Evolutionary conservation across 2,329 filamentous ascomycete genomes (phyloP).

Genomic region (Aaosphaeria pasadenensis): DNA sequence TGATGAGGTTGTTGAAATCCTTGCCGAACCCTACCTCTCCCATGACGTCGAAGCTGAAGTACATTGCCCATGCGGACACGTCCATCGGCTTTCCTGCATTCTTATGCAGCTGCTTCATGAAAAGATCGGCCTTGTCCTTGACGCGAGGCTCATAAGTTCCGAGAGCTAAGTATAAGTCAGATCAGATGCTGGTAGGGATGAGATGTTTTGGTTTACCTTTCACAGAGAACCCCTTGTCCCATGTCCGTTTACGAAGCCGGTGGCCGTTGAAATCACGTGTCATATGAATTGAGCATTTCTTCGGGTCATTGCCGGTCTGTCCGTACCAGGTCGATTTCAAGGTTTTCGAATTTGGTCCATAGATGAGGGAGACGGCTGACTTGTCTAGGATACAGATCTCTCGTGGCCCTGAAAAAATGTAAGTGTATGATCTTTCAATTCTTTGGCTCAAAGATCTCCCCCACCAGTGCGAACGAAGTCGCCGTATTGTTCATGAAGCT

Average conservation of each 20-base stretch:
- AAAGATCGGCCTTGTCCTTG: slow-evolving; percentile 18
- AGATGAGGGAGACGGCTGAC: slow-evolving; percentile 16
- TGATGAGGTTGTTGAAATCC: slow-evolving; percentile 20
- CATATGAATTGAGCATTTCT: slow-evolving; percentile 18
- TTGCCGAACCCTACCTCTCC: slow-evolving; percentile 25
- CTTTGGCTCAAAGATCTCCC: background rate
- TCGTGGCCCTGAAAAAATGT: slow-evolving; percentile 8
- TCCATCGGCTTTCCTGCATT: slow-evolving; percentile 17
- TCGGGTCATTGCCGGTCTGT: slow-evolving; percentile 16
- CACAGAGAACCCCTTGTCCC: slow-evolving; percentile 24
- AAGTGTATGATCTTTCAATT: background rate
- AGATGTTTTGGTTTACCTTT: slow-evolving; percentile 12
- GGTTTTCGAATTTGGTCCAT: slow-evolving; percentile 20
- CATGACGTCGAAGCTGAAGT: slow-evolving; percentile 29
- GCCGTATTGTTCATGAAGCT: slow-evolving; percentile 30
- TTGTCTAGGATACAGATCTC: slow-evolving; percentile 20
- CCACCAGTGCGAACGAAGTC: slow-evolving; percentile 34
- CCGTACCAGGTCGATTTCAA: slow-evolving; percentile 25
- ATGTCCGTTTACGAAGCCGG: slow-evolving; percentile 19
- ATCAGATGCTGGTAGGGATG: too few species aligned
- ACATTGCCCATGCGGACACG: slow-evolving; percentile 21
- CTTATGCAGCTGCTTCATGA: slow-evolving; percentile 12
- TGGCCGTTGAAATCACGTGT: slow-evolving; percentile 19
- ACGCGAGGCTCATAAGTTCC: slow-evolving; percentile 21
- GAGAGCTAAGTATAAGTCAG: slow-evolving; percentile 11